Evolutionary conservation across 768 basidiomycete species (phyloP).

Genomic region (Suillus placidus): DNA sequence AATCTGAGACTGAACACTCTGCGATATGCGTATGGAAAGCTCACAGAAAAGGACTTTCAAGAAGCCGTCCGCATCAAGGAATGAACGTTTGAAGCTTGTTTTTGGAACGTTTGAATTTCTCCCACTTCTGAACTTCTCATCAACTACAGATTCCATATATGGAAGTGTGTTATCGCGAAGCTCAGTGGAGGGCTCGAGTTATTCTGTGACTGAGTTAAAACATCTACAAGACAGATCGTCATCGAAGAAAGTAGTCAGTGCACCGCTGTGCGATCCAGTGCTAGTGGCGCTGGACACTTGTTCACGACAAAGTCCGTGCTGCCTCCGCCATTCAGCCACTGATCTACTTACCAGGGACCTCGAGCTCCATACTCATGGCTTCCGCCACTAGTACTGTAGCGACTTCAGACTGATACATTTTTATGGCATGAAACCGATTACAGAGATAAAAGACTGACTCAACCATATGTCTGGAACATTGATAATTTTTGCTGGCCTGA

Average conservation of each 20-base stretch:
- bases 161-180: constrained; percentile 17
- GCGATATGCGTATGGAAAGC: not conserved
- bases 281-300: not conserved
- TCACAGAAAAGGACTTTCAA: not conserved
- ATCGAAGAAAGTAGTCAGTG: too few relatives aligned
- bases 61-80: not conserved
- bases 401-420: not conserved
- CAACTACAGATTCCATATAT: constrained; percentile 33
- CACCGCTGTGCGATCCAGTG: not conserved
- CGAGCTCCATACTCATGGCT: not conserved
- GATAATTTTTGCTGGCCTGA: not conserved
- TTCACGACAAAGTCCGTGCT: not conserved
- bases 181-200: too few relatives aligned
- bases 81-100: not conserved
- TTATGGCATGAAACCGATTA: constrained; percentile 5
- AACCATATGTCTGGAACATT: not conserved
- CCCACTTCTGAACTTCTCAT: constrained; percentile 5
- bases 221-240: not conserved
- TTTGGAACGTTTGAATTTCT: constrained; percentile 1
- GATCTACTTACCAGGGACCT: not conserved
- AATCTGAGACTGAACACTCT: not conserved
- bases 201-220: not conserved
- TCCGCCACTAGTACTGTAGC: too few relatives aligned
- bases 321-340: not conserved
- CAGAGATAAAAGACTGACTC: not conserved